Evolutionary conservation across 2,329 filamentous ascomycete genomes (phyloP).

Genomic region (Hirsutella rhossiliensis): DNA sequence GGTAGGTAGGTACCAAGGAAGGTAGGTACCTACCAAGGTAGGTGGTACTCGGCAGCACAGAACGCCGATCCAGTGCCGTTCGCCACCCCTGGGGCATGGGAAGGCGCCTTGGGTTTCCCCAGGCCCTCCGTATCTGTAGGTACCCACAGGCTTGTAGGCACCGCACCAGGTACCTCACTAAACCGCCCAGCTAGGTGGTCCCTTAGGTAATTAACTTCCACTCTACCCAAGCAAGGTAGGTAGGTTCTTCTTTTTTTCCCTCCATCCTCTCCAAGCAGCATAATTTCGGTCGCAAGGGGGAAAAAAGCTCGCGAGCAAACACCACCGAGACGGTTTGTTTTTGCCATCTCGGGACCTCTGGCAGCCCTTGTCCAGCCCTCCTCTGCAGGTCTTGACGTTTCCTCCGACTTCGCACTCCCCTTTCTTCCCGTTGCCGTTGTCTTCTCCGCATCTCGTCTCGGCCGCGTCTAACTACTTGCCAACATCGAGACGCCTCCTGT

Average conservation of each 20-base stretch:
- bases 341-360: neutral
- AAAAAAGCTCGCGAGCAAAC: neutral
- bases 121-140: too few relatives aligned
- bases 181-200: neutral
- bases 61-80: too few relatives aligned
- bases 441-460: neutral
- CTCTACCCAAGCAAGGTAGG: neutral
- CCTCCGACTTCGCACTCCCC: neutral
- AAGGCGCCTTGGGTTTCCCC: too few relatives aligned
- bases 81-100: too few relatives aligned
- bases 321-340: neutral
- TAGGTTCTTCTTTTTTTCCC: conserved; percentile 3
- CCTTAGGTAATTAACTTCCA: conserved; percentile 1
- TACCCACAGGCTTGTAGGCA: neutral
- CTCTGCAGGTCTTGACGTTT: conserved; percentile 3
- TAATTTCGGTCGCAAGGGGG: neutral
- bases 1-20: too few relatives aligned
- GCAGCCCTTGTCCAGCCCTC: neutral
- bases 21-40: too few relatives aligned
- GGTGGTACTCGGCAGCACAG: too few relatives aligned
- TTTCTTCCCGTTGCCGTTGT: neutral
- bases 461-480: neutral
- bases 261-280: neutral
- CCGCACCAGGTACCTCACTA: neutral
- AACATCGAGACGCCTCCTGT: neutral